A percentile compares a stretch with the other conserved stretches of the same genome.
Conservation (phyloP, 768 basidiomycete genomes). For the Pholiota molesta region DNA sequence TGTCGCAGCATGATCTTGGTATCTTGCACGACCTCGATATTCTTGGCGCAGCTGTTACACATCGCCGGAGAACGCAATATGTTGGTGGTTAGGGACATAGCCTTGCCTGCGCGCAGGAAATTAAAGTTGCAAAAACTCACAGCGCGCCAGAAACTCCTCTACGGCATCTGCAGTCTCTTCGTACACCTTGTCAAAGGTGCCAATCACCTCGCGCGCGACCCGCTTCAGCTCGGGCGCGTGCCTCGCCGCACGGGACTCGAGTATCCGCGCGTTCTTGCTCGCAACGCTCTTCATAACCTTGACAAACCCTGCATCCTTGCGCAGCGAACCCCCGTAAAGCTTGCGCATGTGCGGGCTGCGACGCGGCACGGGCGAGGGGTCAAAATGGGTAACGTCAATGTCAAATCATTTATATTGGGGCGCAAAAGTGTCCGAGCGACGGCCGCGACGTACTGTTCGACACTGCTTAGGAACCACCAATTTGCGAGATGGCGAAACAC, state of each 20-base stretch:
- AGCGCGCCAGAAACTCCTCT: constrained; percentile 91
- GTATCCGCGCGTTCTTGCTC: constrained; percentile 72
- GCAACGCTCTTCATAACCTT: constrained; percentile 98
- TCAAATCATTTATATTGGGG: background rate
- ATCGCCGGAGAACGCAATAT: constrained; percentile 4
- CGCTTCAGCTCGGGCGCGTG: constrained; percentile 84
- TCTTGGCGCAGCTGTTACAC: constrained; percentile 72
- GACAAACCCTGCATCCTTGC: constrained; percentile 96
- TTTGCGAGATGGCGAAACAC: constrained; percentile 85
- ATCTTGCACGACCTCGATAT: constrained; percentile 89
- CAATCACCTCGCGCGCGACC: constrained; percentile 85
- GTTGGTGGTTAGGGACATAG: background rate
- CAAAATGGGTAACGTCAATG: background rate
- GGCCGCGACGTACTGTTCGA: constrained; percentile 76
- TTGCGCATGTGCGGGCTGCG: constrained; percentile 96
- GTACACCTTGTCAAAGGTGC: constrained; percentile 94
- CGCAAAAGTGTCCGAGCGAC: background rate
- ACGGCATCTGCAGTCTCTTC: constrained; percentile 92
- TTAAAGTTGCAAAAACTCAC: constrained; percentile 47
- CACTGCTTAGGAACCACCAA: constrained; percentile 93
- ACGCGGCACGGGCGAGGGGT: background rate
- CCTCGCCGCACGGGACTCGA: constrained; percentile 77
- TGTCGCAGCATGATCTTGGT: constrained; percentile 91
- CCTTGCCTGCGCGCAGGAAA: background rate
- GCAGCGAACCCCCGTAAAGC: constrained; percentile 89